Evolutionary conservation across 2,329 filamentous ascomycete species (phyloP), one percentile per base, ranked within the genome.

Genomic region (Colletotrichum cuscutae): DNA sequence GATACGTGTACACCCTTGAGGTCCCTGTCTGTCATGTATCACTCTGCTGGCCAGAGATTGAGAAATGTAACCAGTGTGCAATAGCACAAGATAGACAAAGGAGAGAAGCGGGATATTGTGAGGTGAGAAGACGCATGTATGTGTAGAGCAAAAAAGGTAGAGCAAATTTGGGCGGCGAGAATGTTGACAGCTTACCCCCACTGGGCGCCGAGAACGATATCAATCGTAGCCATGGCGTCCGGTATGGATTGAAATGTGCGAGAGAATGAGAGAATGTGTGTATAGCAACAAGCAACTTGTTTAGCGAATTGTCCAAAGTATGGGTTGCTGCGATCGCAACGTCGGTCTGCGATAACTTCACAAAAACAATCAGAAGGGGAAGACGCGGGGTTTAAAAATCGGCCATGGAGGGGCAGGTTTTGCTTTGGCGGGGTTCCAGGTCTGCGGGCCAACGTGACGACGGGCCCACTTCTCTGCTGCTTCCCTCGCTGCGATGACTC

Each of bases 201-300:
- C 79, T 83, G 81, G 74, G 81, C 76, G 68, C 82, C 82, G 60
- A 83, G 77, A 78, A 82, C 79, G 56, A 82, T 75, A 15, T 77
- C 79, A 75, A 80, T 80, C 60, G 79, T 76, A 37, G 71, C 61
- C 71, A 73, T 73, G 60, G 70, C 71, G 66, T 65, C 56, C 52
- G 59, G 56, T 61, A 42, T 56, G 28, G 30, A 46, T 11, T 37
- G 8, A 3, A 12, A 24, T 32, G 24, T 26, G 28, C 37, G 57
- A 37, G 35, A 37, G 37, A 42, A 15, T 15, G 37, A 42, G 37
- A 42, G 37, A 42, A 42, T 42, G 56, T 67, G 32, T 57, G 62
- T 65, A 57, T 53, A 73, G 71, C 71, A 73, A 73, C 71, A 46
- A 56, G 49, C n/a, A 28, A 52, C 60, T 63, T 63, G 60, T 53